Base-by-base conservation (phyloP, 2,329 filamentous ascomycete species). In the Cryphonectria japonica region DNA sequence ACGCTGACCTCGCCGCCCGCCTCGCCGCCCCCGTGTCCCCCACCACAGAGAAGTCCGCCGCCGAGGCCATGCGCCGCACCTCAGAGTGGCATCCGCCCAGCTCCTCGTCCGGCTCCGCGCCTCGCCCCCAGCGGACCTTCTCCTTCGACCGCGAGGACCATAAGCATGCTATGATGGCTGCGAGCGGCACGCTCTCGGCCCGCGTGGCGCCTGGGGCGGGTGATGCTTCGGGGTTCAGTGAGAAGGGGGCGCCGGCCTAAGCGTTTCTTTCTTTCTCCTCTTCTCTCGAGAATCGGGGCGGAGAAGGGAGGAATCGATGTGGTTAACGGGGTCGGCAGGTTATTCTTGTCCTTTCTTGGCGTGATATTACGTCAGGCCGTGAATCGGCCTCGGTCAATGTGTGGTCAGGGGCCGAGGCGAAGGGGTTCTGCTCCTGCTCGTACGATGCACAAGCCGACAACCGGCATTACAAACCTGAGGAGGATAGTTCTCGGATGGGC, bases 61-160 rank as follows among this genome's bases (percentile, higher is more conserved):
- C 73, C 52, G 78, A 81, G 69, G 79, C 80, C 46, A 75, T 76
- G 46, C 79, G 80, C 70, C 72, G 74, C 71, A 82, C 80, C 5
- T 76, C 76, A 3, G 76, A 76, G n/a, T 89, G 87, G 87, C 82
- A 82, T 74, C 87, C 87, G 9, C 75, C 76, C 26, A 65, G 29
- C 2, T 9, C 41, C 26, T 26, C 37, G 1, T 26, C 63, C 19
- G 16, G 6, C 26, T 50, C 43, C 43, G 29, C 43, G 8, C 26
- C 39, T n/a, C 19, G 83, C 68, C 78, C 82, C 13, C 83, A 85
- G 63, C 84, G 85, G 77, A 87, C 85, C 78, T 89, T 83, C 81
- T 87, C 85, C 79, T 89, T 84, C 81, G 84, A 80, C 75, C 80
- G 81, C 50, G 84, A 89, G 78, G 87, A 88, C 76, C 82, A 83